Percentiles rank a stretch among this genome's conserved stretches.
These are phyloP conservation scores for Silene uniflora DNA, from an alignment of 148 eudicot species.

Conservation along the genomic window DNA sequence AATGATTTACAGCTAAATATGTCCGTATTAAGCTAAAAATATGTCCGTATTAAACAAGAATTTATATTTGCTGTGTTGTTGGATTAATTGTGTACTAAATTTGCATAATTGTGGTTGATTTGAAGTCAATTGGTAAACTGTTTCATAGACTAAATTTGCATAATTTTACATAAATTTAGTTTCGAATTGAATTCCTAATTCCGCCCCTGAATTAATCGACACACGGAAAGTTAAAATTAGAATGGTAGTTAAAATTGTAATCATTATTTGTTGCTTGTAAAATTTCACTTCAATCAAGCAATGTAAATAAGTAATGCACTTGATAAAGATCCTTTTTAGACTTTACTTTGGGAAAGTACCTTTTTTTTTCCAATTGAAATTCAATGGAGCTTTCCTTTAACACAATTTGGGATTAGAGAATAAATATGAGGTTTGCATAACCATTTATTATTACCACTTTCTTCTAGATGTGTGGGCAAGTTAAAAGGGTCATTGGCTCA, in stretches of 20 bases:
- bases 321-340: conserved; percentile 9
- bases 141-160: neutral
- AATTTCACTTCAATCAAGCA: neutral
- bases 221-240: neutral
- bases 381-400: neutral
- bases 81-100: neutral
- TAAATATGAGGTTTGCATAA: neutral
- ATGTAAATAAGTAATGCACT: conserved; percentile 11
- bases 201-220: neutral
- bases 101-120: neutral
- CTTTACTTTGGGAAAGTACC: neutral
- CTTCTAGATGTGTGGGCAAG: neutral
- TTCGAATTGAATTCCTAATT: neutral
- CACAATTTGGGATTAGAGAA: neutral
- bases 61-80: neutral
- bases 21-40: no score
- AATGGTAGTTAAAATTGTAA: neutral
- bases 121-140: neutral
- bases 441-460: neutral
- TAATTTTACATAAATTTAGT: neutral
- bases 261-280: neutral
- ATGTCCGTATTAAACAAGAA: no score
- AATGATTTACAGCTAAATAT: neutral
- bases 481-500: neutral
- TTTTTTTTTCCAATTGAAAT: conserved; percentile 5